phyloP scores from a whole-genome alignment of 257 asterid species.

The Solanum chmielewskii region DNA sequence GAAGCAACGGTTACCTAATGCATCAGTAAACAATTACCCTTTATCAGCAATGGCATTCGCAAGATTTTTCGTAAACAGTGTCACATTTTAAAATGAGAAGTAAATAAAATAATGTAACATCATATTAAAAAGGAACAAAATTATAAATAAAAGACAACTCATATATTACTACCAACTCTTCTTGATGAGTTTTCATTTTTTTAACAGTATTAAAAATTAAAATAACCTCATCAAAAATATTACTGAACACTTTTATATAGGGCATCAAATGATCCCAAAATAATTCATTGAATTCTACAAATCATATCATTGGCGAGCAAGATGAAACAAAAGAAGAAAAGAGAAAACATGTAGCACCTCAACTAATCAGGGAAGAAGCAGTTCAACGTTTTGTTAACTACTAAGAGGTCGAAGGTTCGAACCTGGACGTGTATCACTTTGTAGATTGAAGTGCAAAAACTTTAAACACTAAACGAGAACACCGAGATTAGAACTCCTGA shows the following conservation, averaged over 20 bases:
- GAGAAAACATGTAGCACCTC: background rate
- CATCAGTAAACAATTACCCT: background rate
- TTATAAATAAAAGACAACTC: background rate
- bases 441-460: background rate
- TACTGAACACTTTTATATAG: background rate
- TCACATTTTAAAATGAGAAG: background rate
- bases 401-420: background rate
- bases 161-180: background rate
- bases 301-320: background rate
- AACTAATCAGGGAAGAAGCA: background rate
- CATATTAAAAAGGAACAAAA: background rate
- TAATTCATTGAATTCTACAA: background rate
- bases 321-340: background rate
- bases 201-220: background rate
- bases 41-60: background rate
- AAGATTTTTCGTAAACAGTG: background rate
- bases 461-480: background rate
- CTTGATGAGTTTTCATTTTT: background rate
- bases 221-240: background rate
- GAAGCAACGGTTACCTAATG: background rate
- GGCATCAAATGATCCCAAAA: background rate
- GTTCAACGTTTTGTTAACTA: background rate
- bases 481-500: background rate
- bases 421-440: background rate
- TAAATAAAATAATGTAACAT: background rate